phyloP scores from a whole-genome alignment of 331 rosid genomes.

The Prunus yedoensis region DNA sequence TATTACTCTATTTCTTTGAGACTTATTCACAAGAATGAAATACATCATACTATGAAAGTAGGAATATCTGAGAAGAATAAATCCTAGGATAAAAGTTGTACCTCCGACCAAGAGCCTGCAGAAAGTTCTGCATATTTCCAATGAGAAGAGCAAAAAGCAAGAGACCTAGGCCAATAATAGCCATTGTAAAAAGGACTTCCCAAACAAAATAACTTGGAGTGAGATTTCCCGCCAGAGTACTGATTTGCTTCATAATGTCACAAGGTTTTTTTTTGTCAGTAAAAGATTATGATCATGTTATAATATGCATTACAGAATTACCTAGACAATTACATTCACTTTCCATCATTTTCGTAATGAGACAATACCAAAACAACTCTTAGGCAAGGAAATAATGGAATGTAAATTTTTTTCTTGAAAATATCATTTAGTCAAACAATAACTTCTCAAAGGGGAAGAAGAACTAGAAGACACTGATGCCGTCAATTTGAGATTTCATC shows the following conservation, averaged over 20 bases:
- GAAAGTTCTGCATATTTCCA: constrained; percentile 87
- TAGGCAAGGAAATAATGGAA: neutral
- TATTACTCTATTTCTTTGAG: neutral
- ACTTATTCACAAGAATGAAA: neutral
- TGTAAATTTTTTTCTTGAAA: neutral
- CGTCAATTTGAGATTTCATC: neutral
- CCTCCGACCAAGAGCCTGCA: constrained; percentile 85
- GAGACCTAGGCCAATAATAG: no score
- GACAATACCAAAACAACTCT: neutral
- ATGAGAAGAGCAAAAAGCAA: constrained; percentile 77
- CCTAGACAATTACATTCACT: neutral
- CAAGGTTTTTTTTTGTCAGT: constrained; percentile 14
- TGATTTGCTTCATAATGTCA: constrained; percentile 72
- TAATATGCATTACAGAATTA: neutral
- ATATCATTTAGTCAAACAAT: neutral
- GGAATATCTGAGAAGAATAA: constrained; percentile 8
- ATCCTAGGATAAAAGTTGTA: constrained; percentile 18
- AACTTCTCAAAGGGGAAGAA: neutral
- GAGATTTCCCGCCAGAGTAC: constrained; percentile 84
- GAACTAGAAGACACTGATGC: neutral
- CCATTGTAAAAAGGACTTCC: constrained; percentile 83
- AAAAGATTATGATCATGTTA: constrained; percentile 1
- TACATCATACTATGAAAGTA: neutral
- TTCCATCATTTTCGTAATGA: neutral
- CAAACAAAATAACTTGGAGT: no score